Evolutionary conservation across 129 eudicot species (phyloP).

Genomic region (Erigeron canadensis): DNA sequence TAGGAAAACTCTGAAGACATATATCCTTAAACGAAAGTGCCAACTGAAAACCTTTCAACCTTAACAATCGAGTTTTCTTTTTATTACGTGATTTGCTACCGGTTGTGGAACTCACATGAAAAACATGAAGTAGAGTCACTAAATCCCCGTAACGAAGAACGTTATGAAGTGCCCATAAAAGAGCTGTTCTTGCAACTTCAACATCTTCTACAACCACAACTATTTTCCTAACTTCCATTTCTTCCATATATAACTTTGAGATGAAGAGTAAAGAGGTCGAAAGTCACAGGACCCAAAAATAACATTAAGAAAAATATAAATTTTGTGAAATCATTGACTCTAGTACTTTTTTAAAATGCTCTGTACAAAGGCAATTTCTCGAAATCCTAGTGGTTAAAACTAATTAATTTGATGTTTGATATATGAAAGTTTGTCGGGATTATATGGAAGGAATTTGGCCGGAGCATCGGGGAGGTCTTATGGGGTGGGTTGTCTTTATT

Average conservation of each 20-base stretch:
- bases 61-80: slow-evolving; percentile 59
- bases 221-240: slow-evolving; percentile 67
- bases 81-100: slow-evolving; percentile 48
- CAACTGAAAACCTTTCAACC: slow-evolving; percentile 78
- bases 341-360: neutral
- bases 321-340: too few species aligned
- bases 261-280: too few species aligned
- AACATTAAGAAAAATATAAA: too few species aligned
- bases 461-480: slow-evolving; percentile 10
- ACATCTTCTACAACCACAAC: slow-evolving; percentile 85
- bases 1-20: slow-evolving; percentile 61
- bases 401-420: neutral
- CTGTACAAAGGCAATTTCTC: neutral
- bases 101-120: slow-evolving; percentile 28
- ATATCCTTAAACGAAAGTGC: slow-evolving; percentile 83
- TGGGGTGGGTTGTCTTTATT: slow-evolving; percentile 25
- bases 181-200: slow-evolving; percentile 72
- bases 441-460: neutral
- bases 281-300: too few species aligned
- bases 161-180: slow-evolving; percentile 81
- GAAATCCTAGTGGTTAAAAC: too few species aligned
- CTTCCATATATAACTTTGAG: slow-evolving; percentile 6
- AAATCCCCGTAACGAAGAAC: slow-evolving; percentile 69
- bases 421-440: slow-evolving; percentile 1
- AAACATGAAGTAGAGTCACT: slow-evolving; percentile 78